Percentiles rank a stretch among this genome's conserved stretches.
Conservation (phyloP, 2,329 filamentous ascomycete genomes). For the Stenocarpella maydis region DNA sequence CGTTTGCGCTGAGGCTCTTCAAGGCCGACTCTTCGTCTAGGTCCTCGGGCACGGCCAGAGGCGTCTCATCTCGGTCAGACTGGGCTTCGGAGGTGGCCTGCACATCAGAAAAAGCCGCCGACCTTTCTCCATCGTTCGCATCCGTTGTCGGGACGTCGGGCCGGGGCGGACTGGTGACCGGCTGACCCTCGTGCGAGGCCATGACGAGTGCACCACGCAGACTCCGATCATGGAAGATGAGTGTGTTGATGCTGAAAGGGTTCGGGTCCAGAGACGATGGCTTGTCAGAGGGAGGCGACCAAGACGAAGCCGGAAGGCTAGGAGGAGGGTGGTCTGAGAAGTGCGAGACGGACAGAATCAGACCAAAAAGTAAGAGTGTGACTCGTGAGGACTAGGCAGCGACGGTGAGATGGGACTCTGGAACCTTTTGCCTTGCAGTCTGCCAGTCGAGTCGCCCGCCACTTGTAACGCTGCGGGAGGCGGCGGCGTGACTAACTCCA, state of each 20-base stretch:
- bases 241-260: background rate
- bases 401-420: background rate
- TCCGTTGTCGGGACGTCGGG: background rate
- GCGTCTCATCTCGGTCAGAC: slow-evolving; percentile 21
- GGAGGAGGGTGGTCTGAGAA: background rate
- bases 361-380: background rate
- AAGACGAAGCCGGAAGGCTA: background rate
- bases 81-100: slow-evolving; percentile 9
- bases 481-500: slow-evolving; percentile 22
- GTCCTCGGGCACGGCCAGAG: slow-evolving; percentile 28
- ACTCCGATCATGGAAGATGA: slow-evolving; percentile 4
- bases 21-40: slow-evolving; percentile 69
- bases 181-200: slow-evolving; percentile 22
- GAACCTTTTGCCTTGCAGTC: background rate
- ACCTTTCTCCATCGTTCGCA: background rate
- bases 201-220: background rate
- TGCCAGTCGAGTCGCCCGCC: no score
- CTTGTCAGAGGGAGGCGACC: background rate
- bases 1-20: slow-evolving; percentile 69
- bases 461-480: background rate
- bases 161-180: background rate
- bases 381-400: slow-evolving; percentile 2
- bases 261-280: background rate
- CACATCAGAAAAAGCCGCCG: slow-evolving; percentile 9
- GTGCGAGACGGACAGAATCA: background rate